Percentiles rank a stretch among this genome's conserved stretches.
These are phyloP conservation scores for Podila horticola DNA, from an alignment of 192 early-diverging fungal species.

Conservation along the genomic window DNA sequence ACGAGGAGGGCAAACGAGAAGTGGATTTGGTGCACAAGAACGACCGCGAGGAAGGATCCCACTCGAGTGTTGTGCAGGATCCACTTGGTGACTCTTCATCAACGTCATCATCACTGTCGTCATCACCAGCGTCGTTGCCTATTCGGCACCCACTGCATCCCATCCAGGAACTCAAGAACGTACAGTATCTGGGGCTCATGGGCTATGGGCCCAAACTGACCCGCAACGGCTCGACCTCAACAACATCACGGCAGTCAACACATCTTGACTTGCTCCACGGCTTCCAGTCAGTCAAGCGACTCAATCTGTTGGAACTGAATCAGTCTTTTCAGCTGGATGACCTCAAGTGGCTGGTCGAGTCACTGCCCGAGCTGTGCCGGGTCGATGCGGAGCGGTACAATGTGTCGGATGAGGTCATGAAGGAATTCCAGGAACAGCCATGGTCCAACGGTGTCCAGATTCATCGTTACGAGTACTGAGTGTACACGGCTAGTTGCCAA, in stretches of 20 bases:
- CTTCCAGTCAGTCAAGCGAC: slow-evolving; percentile 35
- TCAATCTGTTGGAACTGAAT: slow-evolving; percentile 29
- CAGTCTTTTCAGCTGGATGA: slow-evolving; percentile 44
- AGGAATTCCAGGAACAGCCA: slow-evolving; percentile 9
- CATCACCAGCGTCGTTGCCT: neutral
- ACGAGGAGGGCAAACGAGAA: neutral
- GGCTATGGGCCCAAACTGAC: slow-evolving; percentile 31
- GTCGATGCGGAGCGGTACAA: slow-evolving; percentile 50
- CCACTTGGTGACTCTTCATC: neutral
- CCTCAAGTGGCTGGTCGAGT: slow-evolving; percentile 25
- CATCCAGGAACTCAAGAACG: slow-evolving; percentile 22
- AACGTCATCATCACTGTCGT: neutral
- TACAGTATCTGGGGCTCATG: slow-evolving; percentile 44
- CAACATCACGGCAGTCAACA: neutral
- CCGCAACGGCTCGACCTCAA: neutral
- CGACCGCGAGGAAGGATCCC: neutral
- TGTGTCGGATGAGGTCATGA: slow-evolving; percentile 26
- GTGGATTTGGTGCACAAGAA: neutral
- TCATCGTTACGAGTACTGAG: slow-evolving; percentile 17
- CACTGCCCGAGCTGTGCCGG: slow-evolving; percentile 33
- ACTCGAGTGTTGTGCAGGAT: too few relatives aligned
- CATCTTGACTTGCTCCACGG: slow-evolving; percentile 8
- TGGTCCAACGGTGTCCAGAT: slow-evolving; percentile 20
- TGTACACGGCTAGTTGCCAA: neutral
- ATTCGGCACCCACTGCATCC: slow-evolving; percentile 27